A percentile compares a stretch with the other conserved stretches of the same genome.
Conservation (phyloP, 345 rosid species). For the Citrus australasica region DNA sequence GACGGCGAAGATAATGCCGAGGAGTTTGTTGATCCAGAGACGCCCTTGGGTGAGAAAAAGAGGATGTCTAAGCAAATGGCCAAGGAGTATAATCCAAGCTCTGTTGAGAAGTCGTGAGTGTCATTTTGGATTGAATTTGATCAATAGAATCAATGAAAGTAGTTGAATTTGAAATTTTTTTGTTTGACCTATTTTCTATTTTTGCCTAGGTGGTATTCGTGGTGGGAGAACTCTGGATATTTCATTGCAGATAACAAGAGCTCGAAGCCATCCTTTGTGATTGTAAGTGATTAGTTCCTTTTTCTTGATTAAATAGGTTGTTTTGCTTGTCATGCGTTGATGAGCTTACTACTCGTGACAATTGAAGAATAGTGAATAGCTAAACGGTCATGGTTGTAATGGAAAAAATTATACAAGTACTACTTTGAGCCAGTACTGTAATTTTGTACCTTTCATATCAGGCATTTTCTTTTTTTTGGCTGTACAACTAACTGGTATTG, state of each 20-base stretch:
- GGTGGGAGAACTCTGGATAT: constrained; percentile 85
- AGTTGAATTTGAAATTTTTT: background rate
- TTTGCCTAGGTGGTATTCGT: constrained; percentile 72
- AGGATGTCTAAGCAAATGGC: constrained; percentile 79
- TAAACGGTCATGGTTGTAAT: background rate
- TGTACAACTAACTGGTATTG: background rate
- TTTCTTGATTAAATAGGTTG: background rate
- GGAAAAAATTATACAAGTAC: background rate
- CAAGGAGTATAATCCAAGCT: constrained; percentile 73
- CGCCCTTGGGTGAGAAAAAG: constrained; percentile 74
- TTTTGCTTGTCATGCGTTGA: background rate
- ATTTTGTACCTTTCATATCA: background rate
- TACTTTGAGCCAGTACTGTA: background rate
- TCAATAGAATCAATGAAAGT: background rate
- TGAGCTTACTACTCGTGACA: background rate
- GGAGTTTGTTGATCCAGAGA: constrained; percentile 78
- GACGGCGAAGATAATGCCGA: constrained; percentile 59
- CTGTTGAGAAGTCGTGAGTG: constrained; percentile 84
- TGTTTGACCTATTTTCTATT: constrained; percentile 4
- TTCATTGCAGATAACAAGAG: constrained; percentile 74
- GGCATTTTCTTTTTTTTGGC: background rate
- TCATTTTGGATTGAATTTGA: background rate
- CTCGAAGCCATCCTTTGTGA: constrained; percentile 67
- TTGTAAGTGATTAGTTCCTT: constrained; percentile 43
- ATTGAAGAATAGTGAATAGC: background rate